Percentiles rank a stretch among this genome's conserved stretches.
phyloP scores from a whole-genome alignment of 257 asterid genomes.

The Solanum ahanhuiri region DNA sequence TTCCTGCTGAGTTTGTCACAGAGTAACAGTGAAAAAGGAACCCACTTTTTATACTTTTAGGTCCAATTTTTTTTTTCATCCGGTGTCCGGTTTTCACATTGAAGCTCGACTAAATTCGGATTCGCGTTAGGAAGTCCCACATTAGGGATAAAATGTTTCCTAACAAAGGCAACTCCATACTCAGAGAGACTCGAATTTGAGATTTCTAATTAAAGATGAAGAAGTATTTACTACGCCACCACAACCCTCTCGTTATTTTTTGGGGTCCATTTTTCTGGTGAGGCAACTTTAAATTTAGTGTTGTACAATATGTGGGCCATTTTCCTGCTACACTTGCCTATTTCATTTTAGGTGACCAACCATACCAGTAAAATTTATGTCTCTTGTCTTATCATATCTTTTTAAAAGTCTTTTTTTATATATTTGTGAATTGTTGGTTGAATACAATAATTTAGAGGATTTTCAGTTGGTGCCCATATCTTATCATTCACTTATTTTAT shows the following conservation, averaged over 20 bases:
- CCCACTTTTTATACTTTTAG: background rate
- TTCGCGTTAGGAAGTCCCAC: rapidly evolving
- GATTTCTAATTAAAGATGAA: too few species aligned
- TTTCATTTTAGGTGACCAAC: background rate
- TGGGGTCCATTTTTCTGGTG: background rate
- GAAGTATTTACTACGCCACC: background rate
- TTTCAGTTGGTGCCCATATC: background rate
- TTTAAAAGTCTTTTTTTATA: background rate
- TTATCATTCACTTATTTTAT: background rate
- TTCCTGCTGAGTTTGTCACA: background rate
- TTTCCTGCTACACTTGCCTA: background rate
- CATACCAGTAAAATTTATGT: background rate
- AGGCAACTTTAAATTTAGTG: background rate
- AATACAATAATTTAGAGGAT: background rate
- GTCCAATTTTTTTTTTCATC: background rate
- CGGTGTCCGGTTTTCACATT: too few species aligned
- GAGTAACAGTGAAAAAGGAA: background rate
- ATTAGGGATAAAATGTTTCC: too few species aligned
- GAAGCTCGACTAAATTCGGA: rapidly evolving
- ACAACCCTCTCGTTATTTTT: rapidly evolving
- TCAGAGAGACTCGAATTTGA: too few species aligned
- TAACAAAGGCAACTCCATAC: background rate
- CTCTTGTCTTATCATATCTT: background rate
- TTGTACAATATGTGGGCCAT: background rate
- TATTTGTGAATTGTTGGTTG: background rate